phyloP scores from a whole-genome alignment of 2,329 filamentous ascomycete genomes.

The Aureobasidium subglaciale region DNA sequence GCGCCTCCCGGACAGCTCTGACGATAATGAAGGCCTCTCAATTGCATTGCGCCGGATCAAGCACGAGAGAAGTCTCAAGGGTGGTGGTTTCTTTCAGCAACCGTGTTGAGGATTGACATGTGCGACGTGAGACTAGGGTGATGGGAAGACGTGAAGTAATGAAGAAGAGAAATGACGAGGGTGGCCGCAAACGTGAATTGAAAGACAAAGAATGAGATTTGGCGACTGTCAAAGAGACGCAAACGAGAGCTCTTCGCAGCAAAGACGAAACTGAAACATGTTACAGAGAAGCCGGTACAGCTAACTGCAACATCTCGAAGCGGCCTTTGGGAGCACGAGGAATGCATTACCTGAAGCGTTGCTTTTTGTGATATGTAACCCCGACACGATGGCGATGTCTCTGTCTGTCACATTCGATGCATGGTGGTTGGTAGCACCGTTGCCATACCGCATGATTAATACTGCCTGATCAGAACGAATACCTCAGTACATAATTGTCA shows the following conservation, averaged over 20 bases:
- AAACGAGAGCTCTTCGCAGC: slow-evolving; percentile 10
- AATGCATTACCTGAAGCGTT: slow-evolving; percentile 6
- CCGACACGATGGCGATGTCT: slow-evolving; percentile 10
- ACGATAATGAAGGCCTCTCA: slow-evolving; percentile 4
- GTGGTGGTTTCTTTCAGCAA: neutral
- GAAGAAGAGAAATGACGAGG: neutral
- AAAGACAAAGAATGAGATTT: neutral
- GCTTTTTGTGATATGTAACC: neutral
- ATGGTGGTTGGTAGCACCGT: neutral
- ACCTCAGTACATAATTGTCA: no score
- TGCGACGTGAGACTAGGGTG: neutral
- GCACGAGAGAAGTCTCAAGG: neutral
- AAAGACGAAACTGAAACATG: neutral
- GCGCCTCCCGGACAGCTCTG: slow-evolving; percentile 20
- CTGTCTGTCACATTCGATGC: neutral
- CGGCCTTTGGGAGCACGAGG: neutral
- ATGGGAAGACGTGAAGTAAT: neutral
- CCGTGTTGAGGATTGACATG: neutral
- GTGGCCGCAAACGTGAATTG: slow-evolving; percentile 3
- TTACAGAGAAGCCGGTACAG: neutral
- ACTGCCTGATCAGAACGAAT: no score
- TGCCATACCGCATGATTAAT: no score
- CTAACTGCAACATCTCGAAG: neutral
- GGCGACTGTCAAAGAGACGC: neutral
- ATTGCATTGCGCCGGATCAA: slow-evolving; percentile 3